Evolutionary conservation across 2,329 filamentous ascomycete species (phyloP).

Genomic region (Calonectria crousiana): DNA sequence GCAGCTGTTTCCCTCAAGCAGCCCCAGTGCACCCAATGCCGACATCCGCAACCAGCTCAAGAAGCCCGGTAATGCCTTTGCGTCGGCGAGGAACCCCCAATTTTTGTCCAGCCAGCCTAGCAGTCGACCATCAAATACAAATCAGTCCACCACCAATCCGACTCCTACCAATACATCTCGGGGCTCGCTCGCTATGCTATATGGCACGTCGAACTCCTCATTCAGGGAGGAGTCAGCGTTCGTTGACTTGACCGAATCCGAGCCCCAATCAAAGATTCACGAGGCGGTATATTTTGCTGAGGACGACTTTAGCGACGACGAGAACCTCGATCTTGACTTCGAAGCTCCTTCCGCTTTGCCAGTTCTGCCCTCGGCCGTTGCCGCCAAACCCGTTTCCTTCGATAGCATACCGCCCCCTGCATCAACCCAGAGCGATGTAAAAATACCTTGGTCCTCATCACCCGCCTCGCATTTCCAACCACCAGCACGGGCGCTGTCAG

Average conservation of each 20-base stretch:
- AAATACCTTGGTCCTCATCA: constrained; percentile 81
- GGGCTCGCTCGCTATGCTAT: constrained; percentile 56
- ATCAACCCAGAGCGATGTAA: constrained; percentile 42
- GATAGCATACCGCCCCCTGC: constrained; percentile 44
- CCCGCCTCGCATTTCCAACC: constrained; percentile 64
- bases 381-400: constrained; percentile 36
- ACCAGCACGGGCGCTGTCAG: constrained; percentile 37
- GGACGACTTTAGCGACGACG: constrained; percentile 89
- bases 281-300: constrained; percentile 74
- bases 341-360: constrained; percentile 69
- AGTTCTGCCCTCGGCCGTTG: constrained; percentile 40
- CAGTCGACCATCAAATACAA: constrained; percentile 49
- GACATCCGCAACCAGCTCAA: constrained; percentile 66
- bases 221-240: constrained; percentile 53
- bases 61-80: constrained; percentile 54
- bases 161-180: constrained; percentile 24
- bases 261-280: constrained; percentile 43
- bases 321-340: constrained; percentile 78
- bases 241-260: constrained; percentile 51
- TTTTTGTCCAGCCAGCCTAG: constrained; percentile 42
- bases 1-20: constrained; percentile 70
- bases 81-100: constrained; percentile 55
- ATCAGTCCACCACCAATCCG: constrained; percentile 35
- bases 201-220: constrained; percentile 60
- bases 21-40: constrained; percentile 57